Conservation (phyloP, 2,329 filamentous ascomycete species). For the Coniochaeta ligniaria region DNA sequence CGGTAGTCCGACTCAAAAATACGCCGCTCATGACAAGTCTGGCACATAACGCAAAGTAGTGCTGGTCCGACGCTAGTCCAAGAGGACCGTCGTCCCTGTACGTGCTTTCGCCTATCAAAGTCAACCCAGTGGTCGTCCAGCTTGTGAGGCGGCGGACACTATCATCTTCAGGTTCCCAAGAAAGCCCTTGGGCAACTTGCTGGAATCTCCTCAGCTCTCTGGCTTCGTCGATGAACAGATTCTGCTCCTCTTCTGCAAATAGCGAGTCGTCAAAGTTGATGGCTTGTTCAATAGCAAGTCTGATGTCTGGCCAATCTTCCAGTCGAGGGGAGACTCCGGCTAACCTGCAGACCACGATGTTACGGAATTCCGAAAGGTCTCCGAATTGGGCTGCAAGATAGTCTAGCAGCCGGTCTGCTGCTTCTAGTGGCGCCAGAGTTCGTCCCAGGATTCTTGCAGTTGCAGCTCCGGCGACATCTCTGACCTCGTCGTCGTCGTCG, state of each 20-base stretch:
- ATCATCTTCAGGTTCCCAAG: constrained; percentile 3
- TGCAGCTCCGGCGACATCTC: constrained; percentile 53
- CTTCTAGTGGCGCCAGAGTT: constrained; percentile 38
- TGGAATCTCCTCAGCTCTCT: constrained; percentile 66
- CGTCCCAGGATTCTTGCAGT: constrained; percentile 36
- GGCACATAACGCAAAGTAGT: constrained; percentile 17
- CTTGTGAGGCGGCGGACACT: not conserved
- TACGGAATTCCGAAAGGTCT: constrained; percentile 26
- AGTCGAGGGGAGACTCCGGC: constrained; percentile 17
- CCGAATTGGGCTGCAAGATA: constrained; percentile 32
- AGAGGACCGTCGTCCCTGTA: constrained; percentile 14
- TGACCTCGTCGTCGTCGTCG: constrained; percentile 89
- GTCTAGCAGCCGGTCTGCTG: constrained; percentile 34
- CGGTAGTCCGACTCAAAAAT: not conserved
- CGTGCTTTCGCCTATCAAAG: constrained; percentile 7
- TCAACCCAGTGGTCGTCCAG: constrained; percentile 13
- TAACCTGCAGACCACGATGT: constrained; percentile 34
- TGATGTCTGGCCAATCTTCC: constrained; percentile 20
- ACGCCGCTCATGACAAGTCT: constrained; percentile 11
- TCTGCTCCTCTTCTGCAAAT: constrained; percentile 87
- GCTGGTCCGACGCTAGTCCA: constrained; percentile 19
- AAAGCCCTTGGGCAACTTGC: constrained; percentile 22
- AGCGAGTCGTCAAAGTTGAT: constrained; percentile 57
- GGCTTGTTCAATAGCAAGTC: constrained; percentile 33
- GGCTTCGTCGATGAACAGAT: constrained; percentile 83